These are phyloP conservation scores for Alternaria rosae DNA, from an alignment of 2,329 filamentous ascomycete species.

Conservation along the genomic window DNA sequence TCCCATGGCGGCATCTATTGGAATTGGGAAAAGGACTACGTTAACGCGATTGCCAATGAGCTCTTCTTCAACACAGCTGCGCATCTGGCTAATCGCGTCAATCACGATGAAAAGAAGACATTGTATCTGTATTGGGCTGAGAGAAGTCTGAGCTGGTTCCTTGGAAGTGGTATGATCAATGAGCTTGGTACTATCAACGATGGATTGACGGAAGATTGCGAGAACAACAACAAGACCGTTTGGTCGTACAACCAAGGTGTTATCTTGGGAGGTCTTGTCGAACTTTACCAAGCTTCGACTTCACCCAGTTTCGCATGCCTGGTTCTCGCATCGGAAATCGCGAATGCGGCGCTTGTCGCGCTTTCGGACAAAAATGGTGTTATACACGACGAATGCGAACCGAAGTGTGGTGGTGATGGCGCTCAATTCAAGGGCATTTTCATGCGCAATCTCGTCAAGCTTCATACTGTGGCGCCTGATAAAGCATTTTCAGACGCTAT, in stretches of 20 bases:
- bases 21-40: conserved; percentile 55
- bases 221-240: conserved; percentile 57
- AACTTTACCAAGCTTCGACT: conserved; percentile 55
- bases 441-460: conserved; percentile 67
- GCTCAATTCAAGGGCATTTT: conserved; percentile 78
- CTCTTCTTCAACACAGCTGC: conserved; percentile 64
- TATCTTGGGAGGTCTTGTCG: conserved; percentile 64
- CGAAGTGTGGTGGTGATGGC: conserved; percentile 52
- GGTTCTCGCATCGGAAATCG: conserved; percentile 47
- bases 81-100: conserved; percentile 60
- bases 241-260: conserved; percentile 70
- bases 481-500: conserved; percentile 63
- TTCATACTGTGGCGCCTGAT: conserved; percentile 62
- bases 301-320: conserved; percentile 43
- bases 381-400: conserved; percentile 52
- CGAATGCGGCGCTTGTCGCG: conserved; percentile 46
- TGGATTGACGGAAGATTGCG: conserved; percentile 59
- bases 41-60: conserved; percentile 65
- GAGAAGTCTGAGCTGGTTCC: conserved; percentile 61
- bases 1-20: conserved; percentile 60
- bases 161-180: conserved; percentile 57
- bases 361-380: conserved; percentile 50
- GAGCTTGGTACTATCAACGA: conserved; percentile 61
- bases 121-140: conserved; percentile 58
- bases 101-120: conserved; percentile 38